phyloP scores from a whole-genome alignment of 164 flowering plant genomes.

The Macadamia integrifolia region DNA sequence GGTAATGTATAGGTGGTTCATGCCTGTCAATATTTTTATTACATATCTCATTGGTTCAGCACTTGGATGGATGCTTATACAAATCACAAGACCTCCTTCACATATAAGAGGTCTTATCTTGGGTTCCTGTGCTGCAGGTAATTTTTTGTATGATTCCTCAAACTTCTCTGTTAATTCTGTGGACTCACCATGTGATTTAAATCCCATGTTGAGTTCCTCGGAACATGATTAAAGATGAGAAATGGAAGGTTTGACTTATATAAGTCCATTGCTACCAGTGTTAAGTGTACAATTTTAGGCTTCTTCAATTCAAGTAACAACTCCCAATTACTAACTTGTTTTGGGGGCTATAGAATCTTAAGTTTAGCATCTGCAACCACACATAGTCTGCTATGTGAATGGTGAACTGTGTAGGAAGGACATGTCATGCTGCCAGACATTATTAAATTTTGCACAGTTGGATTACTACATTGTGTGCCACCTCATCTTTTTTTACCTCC shows the following conservation, averaged over 20 bases:
- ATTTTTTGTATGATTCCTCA: neutral
- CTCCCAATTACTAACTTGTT: no score
- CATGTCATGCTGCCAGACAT: no score
- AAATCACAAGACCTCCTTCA: slow-evolving; percentile 49
- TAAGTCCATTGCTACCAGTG: no score
- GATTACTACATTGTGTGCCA: neutral
- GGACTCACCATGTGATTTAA: neutral
- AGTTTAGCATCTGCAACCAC: no score
- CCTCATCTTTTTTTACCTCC: neutral
- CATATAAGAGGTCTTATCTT: slow-evolving; percentile 65
- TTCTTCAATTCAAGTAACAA: no score
- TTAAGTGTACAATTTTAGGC: no score
- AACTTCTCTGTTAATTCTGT: neutral
- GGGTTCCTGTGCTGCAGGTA: slow-evolving; percentile 84
- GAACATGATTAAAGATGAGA: neutral
- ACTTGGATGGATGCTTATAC: slow-evolving; percentile 62
- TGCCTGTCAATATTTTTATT: slow-evolving; percentile 74
- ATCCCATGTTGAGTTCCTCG: neutral
- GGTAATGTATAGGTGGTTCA: slow-evolving; percentile 72
- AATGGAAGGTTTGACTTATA: no score
- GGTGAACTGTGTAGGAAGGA: no score
- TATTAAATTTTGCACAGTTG: no score
- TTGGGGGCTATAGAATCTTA: no score
- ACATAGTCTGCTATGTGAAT: no score
- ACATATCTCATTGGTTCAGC: slow-evolving; percentile 62